Percentiles rank a stretch among this genome's conserved stretches.
Conservation (phyloP, 352 stramenopile species). For the Thraustochytrium sp. region DNA sequence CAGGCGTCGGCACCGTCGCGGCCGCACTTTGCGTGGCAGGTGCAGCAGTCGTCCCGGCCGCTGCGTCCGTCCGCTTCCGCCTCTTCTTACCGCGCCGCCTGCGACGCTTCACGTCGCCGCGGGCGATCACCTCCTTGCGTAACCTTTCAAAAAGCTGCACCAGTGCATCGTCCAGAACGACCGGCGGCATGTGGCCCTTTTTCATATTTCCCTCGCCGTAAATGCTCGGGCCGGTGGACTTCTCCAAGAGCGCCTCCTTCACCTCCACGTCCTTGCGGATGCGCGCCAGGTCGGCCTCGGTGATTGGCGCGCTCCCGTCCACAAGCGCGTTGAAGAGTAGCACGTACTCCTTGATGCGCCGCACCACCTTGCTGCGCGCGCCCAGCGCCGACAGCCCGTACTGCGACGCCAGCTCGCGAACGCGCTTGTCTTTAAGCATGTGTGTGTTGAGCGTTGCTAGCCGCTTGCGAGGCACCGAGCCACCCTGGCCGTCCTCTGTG, state of each 20-base stretch:
- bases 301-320: background rate
- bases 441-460: conserved; percentile 8
- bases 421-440: background rate
- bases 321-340: background rate
- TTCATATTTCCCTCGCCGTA: background rate
- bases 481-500: background rate
- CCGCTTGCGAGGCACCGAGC: background rate
- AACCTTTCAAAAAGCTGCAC: background rate
- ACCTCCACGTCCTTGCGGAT: background rate
- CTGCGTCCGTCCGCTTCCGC: background rate
- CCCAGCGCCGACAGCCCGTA: background rate
- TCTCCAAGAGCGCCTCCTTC: background rate
- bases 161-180: conserved; percentile 16
- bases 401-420: background rate
- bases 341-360: conserved; percentile 16
- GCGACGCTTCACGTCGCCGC: background rate
- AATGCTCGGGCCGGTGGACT: background rate
- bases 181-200: background rate
- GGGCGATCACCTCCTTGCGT: background rate
- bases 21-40: too few species aligned
- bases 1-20: too few species aligned
- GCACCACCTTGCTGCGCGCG: background rate
- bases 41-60: background rate
- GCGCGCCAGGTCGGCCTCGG: background rate
- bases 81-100: background rate